Percentiles rank a stretch among this genome's conserved stretches.
Conservation (phyloP, 2,329 filamentous ascomycete genomes). For the Alternaria sp. region DNA sequence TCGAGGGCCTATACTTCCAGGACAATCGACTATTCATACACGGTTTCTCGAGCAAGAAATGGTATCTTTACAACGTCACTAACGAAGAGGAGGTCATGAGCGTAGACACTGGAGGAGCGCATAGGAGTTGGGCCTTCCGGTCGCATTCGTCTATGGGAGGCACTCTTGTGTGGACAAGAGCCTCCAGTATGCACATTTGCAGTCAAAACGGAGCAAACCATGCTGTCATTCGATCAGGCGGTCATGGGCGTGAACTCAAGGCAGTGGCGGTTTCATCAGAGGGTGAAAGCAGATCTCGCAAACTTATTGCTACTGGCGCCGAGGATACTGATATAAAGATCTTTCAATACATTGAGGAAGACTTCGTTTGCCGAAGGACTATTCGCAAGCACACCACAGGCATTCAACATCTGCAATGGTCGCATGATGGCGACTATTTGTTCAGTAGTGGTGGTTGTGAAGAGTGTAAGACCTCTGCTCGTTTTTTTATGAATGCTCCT, state of each 20-base stretch:
- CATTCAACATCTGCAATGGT: conserved; percentile 82
- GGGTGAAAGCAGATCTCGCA: conserved; percentile 17
- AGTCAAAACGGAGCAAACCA: conserved; percentile 54
- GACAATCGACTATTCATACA: conserved; percentile 69
- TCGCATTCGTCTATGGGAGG: conserved; percentile 48
- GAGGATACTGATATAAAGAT: conserved; percentile 81
- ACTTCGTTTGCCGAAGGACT: conserved; percentile 65
- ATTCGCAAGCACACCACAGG: conserved; percentile 83
- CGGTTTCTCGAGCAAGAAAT: conserved; percentile 81
- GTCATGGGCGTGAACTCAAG: conserved; percentile 89
- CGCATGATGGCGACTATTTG: conserved; percentile 69
- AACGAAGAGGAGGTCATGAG: conserved; percentile 72
- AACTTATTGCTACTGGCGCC: conserved; percentile 70
- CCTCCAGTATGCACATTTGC: conserved; percentile 61
- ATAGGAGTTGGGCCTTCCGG: conserved; percentile 75
- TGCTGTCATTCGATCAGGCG: conserved; percentile 68
- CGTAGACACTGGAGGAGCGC: conserved; percentile 84
- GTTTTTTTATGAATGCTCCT: neutral
- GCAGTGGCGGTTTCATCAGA: conserved; percentile 59
- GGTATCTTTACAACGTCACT: conserved; percentile 83
- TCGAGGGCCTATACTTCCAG: conserved; percentile 75
- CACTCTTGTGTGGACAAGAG: conserved; percentile 78
- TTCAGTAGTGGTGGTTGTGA: conserved; percentile 89
- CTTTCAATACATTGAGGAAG: conserved; percentile 60
- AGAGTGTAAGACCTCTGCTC: conserved; percentile 58